Evolutionary conservation across 441 rosid species (phyloP).

Genomic region (Pelargonium fulgidum): DNA sequence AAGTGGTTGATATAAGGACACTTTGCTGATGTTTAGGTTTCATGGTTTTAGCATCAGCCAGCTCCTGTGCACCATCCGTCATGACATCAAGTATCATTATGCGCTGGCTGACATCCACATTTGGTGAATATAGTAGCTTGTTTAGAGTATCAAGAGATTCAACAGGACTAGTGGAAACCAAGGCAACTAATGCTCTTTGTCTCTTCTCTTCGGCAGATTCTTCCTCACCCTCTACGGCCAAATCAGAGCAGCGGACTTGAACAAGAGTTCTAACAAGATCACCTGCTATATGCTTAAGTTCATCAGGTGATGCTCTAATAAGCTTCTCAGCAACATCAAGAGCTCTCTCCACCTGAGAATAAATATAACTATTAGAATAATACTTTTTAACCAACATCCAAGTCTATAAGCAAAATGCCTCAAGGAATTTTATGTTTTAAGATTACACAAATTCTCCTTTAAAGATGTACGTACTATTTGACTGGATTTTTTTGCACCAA

Average conservation of each 20-base stretch:
- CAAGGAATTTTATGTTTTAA: neutral
- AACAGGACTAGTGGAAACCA: conserved; percentile 69
- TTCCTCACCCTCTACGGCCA: conserved; percentile 90
- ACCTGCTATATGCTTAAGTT: conserved; percentile 67
- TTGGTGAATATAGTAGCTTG: conserved; percentile 69
- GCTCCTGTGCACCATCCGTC: conserved; percentile 93
- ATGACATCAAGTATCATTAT: conserved; percentile 94
- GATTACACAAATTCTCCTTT: conserved; percentile 7
- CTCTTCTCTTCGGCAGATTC: conserved; percentile 93
- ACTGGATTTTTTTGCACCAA: conserved; percentile 8
- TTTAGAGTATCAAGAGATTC: conserved; percentile 65
- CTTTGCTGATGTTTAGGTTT: conserved; percentile 48
- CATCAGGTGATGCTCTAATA: conserved; percentile 93
- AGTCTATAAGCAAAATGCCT: conserved; percentile 7
- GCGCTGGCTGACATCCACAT: conserved; percentile 88
- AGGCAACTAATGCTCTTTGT: conserved; percentile 74
- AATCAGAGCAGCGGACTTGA: conserved; percentile 87
- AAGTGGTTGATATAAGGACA: conserved; percentile 55
- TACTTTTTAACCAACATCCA: conserved; percentile 10
- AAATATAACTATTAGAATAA: conserved; percentile 13
- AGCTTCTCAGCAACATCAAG: conserved; percentile 79
- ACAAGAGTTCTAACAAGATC: conserved; percentile 74
- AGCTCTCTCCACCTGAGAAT: conserved; percentile 77
- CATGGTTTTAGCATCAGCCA: conserved; percentile 54
- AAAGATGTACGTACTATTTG: conserved; percentile 5